Conservation (phyloP, 2,329 filamentous ascomycete genomes). For the Penicillium sp. region DNA sequence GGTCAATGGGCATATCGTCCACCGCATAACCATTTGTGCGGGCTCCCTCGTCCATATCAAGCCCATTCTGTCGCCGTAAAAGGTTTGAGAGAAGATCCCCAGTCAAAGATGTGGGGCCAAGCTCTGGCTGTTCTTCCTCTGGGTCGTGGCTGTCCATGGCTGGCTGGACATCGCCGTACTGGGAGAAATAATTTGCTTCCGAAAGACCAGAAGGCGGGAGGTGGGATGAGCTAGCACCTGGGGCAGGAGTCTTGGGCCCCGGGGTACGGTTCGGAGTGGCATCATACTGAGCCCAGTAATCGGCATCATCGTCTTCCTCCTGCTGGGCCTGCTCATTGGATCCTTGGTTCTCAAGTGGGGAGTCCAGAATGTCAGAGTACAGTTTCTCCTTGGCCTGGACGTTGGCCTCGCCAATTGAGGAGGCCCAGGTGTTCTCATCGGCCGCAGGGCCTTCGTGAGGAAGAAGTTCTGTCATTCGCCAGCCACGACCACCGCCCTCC, state of each 20-base stretch:
- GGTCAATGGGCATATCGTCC: constrained; percentile 20
- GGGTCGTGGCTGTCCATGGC: constrained; percentile 65
- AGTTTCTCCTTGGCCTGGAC: constrained; percentile 41
- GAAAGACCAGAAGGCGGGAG: constrained; percentile 38
- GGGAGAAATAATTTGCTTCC: constrained; percentile 61
- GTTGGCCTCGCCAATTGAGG: constrained; percentile 57
- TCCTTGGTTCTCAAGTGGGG: constrained; percentile 19
- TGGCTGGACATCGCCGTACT: constrained; percentile 64
- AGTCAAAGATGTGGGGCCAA: constrained; percentile 54
- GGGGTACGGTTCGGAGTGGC: constrained; percentile 55
- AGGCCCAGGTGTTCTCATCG: constrained; percentile 53
- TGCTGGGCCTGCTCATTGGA: background rate
- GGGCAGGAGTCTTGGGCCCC: constrained; percentile 38
- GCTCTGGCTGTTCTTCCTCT: constrained; percentile 51
- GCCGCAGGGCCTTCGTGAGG: constrained; percentile 51
- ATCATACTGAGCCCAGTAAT: constrained; percentile 67
- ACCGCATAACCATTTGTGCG: constrained; percentile 24
- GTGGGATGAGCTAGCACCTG: constrained; percentile 23
- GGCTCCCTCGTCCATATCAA: constrained; percentile 18
- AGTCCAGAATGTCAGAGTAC: constrained; percentile 37
- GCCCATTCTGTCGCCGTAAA: constrained; percentile 38
- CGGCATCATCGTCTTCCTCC: constrained; percentile 59
- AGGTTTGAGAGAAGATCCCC: constrained; percentile 51
- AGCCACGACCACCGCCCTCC: constrained; percentile 53
- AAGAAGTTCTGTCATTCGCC: constrained; percentile 62